These are phyloP conservation scores for Cercospora berteroae DNA, from an alignment of 2,329 filamentous ascomycete genomes.

Conservation along the genomic window DNA sequence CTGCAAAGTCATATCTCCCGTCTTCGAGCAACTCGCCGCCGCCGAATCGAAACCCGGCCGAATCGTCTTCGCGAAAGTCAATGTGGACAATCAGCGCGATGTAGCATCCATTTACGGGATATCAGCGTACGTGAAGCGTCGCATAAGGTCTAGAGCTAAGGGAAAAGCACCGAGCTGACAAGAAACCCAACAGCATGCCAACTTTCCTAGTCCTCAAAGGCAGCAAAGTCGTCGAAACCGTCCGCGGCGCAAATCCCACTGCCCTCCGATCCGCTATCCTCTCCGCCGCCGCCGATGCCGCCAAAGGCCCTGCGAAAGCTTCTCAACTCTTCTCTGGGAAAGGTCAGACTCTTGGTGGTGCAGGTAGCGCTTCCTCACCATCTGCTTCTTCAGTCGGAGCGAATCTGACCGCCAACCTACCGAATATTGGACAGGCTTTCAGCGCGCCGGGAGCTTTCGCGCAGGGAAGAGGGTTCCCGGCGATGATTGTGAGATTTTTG, in stretches of 20 bases:
- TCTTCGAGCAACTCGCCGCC: slow-evolving; percentile 53
- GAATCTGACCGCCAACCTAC: slow-evolving; percentile 11
- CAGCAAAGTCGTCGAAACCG: slow-evolving; percentile 45
- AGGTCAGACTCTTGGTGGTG: slow-evolving; percentile 41
- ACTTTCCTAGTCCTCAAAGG: slow-evolving; percentile 51
- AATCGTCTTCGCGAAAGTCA: slow-evolving; percentile 55
- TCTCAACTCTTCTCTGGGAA: slow-evolving; percentile 41
- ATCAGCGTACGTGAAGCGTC: slow-evolving; percentile 38
- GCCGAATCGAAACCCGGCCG: slow-evolving; percentile 48
- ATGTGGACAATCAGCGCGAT: slow-evolving; percentile 54
- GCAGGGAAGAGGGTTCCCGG: slow-evolving; percentile 39
- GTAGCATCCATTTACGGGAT: slow-evolving; percentile 52
- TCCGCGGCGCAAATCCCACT: slow-evolving; percentile 50
- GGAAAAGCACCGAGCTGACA: not conserved
- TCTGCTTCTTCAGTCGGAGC: slow-evolving; percentile 4
- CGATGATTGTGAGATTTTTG: slow-evolving; percentile 46
- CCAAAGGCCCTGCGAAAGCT: slow-evolving; percentile 39
- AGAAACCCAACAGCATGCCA: slow-evolving; percentile 42
- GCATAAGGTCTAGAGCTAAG: no score
- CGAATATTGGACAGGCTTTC: slow-evolving; percentile 27
- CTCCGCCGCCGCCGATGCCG: slow-evolving; percentile 44
- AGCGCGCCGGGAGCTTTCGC: slow-evolving; percentile 33
- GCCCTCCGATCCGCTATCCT: slow-evolving; percentile 49
- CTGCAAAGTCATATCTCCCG: slow-evolving; percentile 55
- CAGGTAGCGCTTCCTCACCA: not conserved